Percentiles rank a stretch among this genome's conserved stretches.
Conservation (phyloP, 2,329 filamentous ascomycete genomes). For the Hymenotorrendiella dingleyae region DNA sequence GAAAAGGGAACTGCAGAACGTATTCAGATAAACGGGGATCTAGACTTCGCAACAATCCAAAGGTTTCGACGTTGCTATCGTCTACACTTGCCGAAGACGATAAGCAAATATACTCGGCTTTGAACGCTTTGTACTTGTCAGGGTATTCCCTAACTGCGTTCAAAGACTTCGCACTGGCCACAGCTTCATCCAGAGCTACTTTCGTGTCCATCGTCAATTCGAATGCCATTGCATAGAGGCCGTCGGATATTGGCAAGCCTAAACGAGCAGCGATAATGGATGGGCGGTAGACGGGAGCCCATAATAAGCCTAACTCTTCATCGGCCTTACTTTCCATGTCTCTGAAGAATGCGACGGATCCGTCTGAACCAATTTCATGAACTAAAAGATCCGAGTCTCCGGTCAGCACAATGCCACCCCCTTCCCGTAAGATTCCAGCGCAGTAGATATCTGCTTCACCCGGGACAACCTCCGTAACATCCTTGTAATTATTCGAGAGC, state of each 20-base stretch:
- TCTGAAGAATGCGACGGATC: constrained; percentile 61
- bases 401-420: constrained; percentile 59
- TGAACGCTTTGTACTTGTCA: constrained; percentile 20
- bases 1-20: constrained; percentile 36
- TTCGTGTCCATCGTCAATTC: constrained; percentile 26
- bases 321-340: constrained; percentile 41
- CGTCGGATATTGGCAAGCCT: constrained; percentile 32
- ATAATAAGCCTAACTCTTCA: constrained; percentile 17
- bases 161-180: constrained; percentile 17
- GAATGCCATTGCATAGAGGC: constrained; percentile 35
- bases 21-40: constrained; percentile 48
- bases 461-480: constrained; percentile 55
- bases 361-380: constrained; percentile 58
- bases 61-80: neutral
- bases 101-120: constrained; percentile 19
- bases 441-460: constrained; percentile 85
- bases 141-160: constrained; percentile 15
- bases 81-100: neutral
- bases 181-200: constrained; percentile 21
- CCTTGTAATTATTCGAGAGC: constrained; percentile 36
- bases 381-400: constrained; percentile 84
- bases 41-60: constrained; percentile 23
- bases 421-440: constrained; percentile 53
- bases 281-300: constrained; percentile 34
- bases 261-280: constrained; percentile 39